Evolutionary conservation across 108 stramenopile species (phyloP).

Genomic region (Craspedostauros australis): DNA sequence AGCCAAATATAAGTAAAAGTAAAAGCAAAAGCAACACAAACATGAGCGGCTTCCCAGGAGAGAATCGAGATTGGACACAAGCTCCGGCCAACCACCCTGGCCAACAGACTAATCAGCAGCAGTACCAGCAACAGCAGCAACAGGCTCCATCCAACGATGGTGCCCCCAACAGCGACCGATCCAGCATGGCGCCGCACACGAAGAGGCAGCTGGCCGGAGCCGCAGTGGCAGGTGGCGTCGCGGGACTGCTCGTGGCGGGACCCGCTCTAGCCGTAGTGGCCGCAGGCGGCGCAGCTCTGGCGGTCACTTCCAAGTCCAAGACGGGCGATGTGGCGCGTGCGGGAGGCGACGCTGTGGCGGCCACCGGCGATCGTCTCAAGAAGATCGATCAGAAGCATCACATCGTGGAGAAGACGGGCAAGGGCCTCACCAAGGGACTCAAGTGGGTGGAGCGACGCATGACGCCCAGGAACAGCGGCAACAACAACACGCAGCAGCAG

Average conservation of each 20-base stretch:
- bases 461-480: background rate
- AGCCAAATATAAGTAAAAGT: too few species aligned
- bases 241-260: constrained; percentile 58
- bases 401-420: constrained; percentile 57
- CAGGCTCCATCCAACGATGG: too few species aligned
- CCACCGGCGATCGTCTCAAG: constrained; percentile 40
- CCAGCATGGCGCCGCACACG: too few species aligned
- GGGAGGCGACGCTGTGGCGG: constrained; percentile 49
- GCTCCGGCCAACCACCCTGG: too few species aligned
- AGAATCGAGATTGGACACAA: too few species aligned
- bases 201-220: constrained; percentile 33
- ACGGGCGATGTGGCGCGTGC: constrained; percentile 46
- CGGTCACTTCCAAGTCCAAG: constrained; percentile 29
- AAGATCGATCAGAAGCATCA: constrained; percentile 66
- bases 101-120: too few species aligned
- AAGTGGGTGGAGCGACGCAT: constrained; percentile 7
- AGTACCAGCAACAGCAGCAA: too few species aligned
- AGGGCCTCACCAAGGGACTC: constrained; percentile 16
- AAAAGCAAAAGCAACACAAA: too few species aligned
- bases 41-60: too few species aligned
- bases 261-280: constrained; percentile 56
- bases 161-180: background rate
- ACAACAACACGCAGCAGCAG: too few species aligned
- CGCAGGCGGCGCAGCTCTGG: constrained; percentile 52
- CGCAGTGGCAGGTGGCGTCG: constrained; percentile 63